Base-by-base conservation (phyloP, 306 rosid genomes). In the Rosa lucieae region DNA sequence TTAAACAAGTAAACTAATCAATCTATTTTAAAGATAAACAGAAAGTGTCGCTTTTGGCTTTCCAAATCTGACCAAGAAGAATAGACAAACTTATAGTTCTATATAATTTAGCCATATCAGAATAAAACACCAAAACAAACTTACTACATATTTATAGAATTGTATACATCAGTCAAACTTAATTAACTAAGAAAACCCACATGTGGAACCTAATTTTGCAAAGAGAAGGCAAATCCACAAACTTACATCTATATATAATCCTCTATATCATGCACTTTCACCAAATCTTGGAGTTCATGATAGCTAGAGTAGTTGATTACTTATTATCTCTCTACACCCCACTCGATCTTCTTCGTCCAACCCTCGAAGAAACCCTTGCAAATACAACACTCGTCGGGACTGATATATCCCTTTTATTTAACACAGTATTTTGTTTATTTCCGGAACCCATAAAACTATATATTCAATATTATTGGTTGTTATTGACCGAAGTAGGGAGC, bases 361-460 rank as follows among this genome's bases (percentile, higher is more conserved):
- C 47, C n/a, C 46, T 37, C n/a, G 17, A 63, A 63, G 68, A 63
- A 63, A 63, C 43, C n/a, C 69, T 63, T 35, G 44, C 43, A 63
- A 29, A 63, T 4, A 6, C 69, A 5, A 53, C 37, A 43, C 37
- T 65, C 3, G 37, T 49, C 67, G 83, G 78, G 67, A 51, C 32
- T 10, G 37, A 73, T 67, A 0, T 10, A 66, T 73, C 83, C 79
- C 78, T 80, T 73, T 65, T 79, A 62, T 66, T 52, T 63, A 61
- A 10, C 35, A 21, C 23, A 13, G 2, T 5, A 21, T 20, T 43
- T 43, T 14, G 20, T 56, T 52, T 17, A 9, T 52, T 44, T 10
- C 67, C 40, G 53, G 32, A 49, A 58, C 46, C 63, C 59, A 62
- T 15, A 67, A 74, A 42, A 26, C 59, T 44, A 74, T 61, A 18